phyloP scores from a whole-genome alignment of 768 basidiomycete species.

The Agrocybe chaxingu region DNA sequence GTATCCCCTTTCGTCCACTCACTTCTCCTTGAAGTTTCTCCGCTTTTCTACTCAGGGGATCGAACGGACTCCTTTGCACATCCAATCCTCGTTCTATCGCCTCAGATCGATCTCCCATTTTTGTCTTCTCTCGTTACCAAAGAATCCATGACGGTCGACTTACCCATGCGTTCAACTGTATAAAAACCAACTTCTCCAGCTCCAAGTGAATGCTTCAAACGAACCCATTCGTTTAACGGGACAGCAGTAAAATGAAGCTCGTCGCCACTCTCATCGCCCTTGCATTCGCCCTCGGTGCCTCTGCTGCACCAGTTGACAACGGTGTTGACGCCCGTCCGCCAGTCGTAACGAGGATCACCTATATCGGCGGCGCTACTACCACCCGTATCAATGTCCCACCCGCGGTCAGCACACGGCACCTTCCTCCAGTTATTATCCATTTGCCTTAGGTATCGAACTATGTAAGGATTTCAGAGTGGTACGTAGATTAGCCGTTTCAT shows the following conservation, averaged over 20 bases:
- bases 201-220: background rate
- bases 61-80: too few relatives aligned
- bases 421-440: slow-evolving; percentile 10
- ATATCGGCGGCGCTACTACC: slow-evolving; percentile 4
- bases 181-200: background rate
- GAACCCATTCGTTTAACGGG: background rate
- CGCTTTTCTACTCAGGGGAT: background rate
- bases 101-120: too few relatives aligned
- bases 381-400: slow-evolving; percentile 7
- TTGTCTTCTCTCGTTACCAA: too few relatives aligned
- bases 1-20: background rate
- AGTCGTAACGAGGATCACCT: slow-evolving; percentile 11
- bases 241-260: slow-evolving; percentile 9
- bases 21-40: background rate
- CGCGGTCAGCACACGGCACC: slow-evolving; percentile 1
- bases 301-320: slow-evolving; percentile 12
- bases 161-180: too few relatives aligned
- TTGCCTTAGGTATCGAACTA: background rate
- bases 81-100: too few relatives aligned
- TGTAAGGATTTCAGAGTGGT: too few relatives aligned
- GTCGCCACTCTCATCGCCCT: slow-evolving; percentile 10
- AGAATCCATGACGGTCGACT: too few relatives aligned
- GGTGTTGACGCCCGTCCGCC: background rate
- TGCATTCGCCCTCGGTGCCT: slow-evolving; percentile 10
- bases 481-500: too few relatives aligned